These are phyloP conservation scores for Rosa chinensis DNA, from an alignment of 306 rosid genomes.

Conservation along the genomic window DNA sequence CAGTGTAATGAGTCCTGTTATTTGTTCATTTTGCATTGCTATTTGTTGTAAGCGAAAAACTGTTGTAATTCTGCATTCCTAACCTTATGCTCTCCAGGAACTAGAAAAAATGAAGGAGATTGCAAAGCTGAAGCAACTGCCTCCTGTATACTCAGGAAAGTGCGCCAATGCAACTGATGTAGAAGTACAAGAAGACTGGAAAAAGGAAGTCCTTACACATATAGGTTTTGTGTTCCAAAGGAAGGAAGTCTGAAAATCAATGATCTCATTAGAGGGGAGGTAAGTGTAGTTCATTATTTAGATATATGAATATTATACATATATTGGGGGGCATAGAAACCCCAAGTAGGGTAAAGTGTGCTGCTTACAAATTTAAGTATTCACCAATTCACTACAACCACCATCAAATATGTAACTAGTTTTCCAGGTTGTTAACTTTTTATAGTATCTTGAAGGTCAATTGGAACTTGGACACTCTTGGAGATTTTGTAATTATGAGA, in stretches of 20 bases:
- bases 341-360: background rate
- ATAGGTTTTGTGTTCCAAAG: conserved; percentile 78
- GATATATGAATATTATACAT: background rate
- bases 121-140: conserved; percentile 69
- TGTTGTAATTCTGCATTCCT: conserved; percentile 1
- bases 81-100: conserved; percentile 48
- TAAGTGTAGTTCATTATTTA: conserved; percentile 30
- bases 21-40: background rate
- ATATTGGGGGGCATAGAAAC: background rate
- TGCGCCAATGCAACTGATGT: conserved; percentile 68
- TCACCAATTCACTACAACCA: conserved; percentile 4
- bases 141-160: conserved; percentile 88
- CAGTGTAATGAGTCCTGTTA: background rate
- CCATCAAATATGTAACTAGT: conserved; percentile 11
- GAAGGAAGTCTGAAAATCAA: conserved; percentile 79
- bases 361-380: background rate
- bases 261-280: conserved; percentile 90
- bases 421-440: conserved; percentile 46
- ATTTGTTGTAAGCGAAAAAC: background rate
- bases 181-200: conserved; percentile 72
- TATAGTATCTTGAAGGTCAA: conserved; percentile 91
- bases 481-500: conserved; percentile 97
- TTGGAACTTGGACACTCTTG: conserved; percentile 98
- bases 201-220: conserved; percentile 74
- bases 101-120: conserved; percentile 89